Percentiles rank a stretch among this genome's conserved stretches.
These are phyloP conservation scores for Bolboschoenoplectus hybrid DNA, from an alignment of 202 grass and related monocot genomes.

Conservation along the genomic window DNA sequence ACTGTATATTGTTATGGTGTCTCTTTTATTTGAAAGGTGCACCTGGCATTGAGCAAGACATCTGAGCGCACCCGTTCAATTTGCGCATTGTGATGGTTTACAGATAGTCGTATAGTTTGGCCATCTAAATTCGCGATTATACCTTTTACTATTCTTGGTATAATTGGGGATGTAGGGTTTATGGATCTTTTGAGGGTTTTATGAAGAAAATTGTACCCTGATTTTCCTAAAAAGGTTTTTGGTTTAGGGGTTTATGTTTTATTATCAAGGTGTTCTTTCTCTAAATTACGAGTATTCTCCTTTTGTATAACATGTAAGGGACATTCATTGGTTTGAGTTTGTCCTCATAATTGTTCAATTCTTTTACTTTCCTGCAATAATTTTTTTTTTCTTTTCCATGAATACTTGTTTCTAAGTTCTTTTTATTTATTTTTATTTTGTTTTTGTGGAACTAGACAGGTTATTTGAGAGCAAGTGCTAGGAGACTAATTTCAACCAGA, in stretches of 20 bases:
- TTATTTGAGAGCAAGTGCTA: constrained; percentile 37
- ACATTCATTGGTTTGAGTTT: background rate
- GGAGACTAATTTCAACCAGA: constrained; percentile 41
- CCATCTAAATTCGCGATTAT: background rate
- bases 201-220: background rate
- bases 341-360: background rate
- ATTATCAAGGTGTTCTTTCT: background rate
- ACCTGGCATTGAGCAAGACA: background rate
- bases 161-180: background rate
- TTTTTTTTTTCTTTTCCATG: background rate
- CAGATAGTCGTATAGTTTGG: background rate
- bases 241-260: background rate
- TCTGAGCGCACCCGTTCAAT: background rate
- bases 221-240: background rate
- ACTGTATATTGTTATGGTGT: background rate
- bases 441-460: constrained; percentile 51
- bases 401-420: constrained; percentile 26
- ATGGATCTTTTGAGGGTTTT: constrained; percentile 4
- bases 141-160: background rate
- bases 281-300: background rate
- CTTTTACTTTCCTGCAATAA: background rate
- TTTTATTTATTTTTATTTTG: background rate
- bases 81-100: too few relatives aligned
- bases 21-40: background rate
- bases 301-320: background rate